Evolutionary conservation across 768 basidiomycete species (phyloP).

Genomic region (Exsudoporus frostii): DNA sequence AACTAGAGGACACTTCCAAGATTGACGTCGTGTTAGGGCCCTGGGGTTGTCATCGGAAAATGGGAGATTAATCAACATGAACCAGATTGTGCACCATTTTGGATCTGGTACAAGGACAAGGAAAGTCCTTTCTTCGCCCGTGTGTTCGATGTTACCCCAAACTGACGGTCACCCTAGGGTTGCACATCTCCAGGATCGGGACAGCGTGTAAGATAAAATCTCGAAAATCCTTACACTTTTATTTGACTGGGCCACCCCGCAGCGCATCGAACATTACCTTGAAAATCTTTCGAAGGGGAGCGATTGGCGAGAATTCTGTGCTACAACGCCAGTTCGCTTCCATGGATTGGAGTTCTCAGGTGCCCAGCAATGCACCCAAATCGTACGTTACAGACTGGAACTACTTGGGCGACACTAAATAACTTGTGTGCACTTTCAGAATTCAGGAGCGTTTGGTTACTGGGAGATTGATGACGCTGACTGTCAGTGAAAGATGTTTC

Average conservation of each 20-base stretch:
- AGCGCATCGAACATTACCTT: slow-evolving; percentile 31
- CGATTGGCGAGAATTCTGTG: slow-evolving; percentile 35
- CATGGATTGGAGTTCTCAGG: slow-evolving; percentile 22
- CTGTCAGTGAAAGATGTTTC: too few relatives aligned
- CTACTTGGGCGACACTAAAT: too few relatives aligned
- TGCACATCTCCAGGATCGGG: slow-evolving; percentile 24
- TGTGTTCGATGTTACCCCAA: too few relatives aligned
- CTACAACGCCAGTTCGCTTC: slow-evolving; percentile 32
- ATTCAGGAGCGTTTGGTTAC: too few relatives aligned
- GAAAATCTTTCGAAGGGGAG: slow-evolving; percentile 21
- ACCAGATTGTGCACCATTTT: slow-evolving; percentile 27
- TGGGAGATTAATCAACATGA: slow-evolving; percentile 27
- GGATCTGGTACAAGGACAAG: slow-evolving; percentile 26
- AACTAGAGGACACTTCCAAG: not conserved
- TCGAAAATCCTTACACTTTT: too few relatives aligned
- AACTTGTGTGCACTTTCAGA: too few relatives aligned
- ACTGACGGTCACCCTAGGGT: slow-evolving; percentile 10
- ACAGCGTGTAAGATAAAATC: slow-evolving; percentile 15
- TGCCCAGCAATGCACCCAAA: not conserved
- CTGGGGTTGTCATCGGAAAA: slow-evolving; percentile 8
- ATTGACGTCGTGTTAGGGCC: slow-evolving; percentile 11
- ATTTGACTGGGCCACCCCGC: not conserved
- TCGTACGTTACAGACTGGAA: too few relatives aligned
- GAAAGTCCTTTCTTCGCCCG: not conserved
- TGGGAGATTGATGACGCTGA: too few relatives aligned